Evolutionary conservation across 257 asterid genomes (phyloP).

Genomic region (Solanum etuberosum): DNA sequence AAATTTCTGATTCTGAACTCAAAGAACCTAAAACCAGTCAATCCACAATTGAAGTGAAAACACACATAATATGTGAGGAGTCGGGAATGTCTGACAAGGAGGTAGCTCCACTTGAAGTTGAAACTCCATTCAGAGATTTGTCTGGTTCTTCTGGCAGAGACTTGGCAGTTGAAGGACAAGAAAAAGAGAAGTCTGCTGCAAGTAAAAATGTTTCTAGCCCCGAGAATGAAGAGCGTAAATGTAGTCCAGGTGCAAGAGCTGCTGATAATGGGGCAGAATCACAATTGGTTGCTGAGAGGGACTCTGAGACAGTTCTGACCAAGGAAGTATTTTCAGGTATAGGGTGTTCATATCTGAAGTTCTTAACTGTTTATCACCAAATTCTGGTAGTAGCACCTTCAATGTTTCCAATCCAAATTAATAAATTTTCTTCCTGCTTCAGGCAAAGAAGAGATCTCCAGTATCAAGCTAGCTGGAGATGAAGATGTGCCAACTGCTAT

Average conservation of each 20-base stretch:
- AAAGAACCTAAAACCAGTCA: neutral
- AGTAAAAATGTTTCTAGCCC: neutral
- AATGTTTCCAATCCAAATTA: neutral
- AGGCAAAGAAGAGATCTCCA: neutral
- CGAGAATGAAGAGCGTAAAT: neutral
- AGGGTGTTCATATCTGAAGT: neutral
- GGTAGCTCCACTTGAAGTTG: conserved; percentile 2
- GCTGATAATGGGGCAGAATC: neutral
- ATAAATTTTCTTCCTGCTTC: neutral
- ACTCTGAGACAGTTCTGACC: neutral
- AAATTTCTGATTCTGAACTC: neutral
- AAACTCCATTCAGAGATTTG: neutral
- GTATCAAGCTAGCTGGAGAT: neutral
- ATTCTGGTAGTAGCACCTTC: neutral
- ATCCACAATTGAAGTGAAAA: neutral
- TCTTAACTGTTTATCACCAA: neutral
- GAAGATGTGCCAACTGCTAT: neutral
- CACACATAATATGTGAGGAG: neutral
- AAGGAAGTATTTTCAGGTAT: neutral
- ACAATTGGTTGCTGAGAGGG: neutral
- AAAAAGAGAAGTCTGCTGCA: neutral
- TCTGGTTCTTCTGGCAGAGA: neutral
- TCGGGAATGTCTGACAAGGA: neutral
- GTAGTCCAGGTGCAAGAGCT: neutral
- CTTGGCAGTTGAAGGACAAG: conserved; percentile 5